Evolutionary conservation across 495 filamentous ascomycete species (phyloP).

Genomic region (Penicillium robsamsonii): DNA sequence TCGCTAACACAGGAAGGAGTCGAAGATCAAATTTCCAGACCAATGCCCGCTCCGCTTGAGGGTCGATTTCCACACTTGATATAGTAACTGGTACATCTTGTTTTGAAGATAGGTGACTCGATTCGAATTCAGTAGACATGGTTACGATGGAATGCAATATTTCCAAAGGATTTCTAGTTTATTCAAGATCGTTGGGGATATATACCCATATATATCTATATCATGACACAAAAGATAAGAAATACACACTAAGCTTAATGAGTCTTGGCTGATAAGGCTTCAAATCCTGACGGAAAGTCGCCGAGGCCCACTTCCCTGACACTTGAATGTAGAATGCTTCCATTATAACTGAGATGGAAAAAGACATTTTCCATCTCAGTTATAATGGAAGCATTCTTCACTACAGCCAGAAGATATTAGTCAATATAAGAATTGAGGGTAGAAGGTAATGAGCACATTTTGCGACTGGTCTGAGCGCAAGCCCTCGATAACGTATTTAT

Average conservation of each 20-base stretch:
- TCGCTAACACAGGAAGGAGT: slow-evolving; percentile 59
- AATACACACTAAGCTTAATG: not conserved
- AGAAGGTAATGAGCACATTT: too few species aligned
- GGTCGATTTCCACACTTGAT: slow-evolving; percentile 13
- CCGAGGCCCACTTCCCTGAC: not conserved
- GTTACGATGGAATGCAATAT: not conserved
- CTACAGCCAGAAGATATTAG: too few species aligned
- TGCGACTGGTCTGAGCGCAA: too few species aligned
- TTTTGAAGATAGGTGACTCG: not conserved
- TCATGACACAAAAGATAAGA: slow-evolving; percentile 5
- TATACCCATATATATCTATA: not conserved
- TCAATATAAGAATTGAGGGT: too few species aligned
- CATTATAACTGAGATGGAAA: too few species aligned
- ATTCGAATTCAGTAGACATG: not conserved
- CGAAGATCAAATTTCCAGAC: slow-evolving; percentile 58
- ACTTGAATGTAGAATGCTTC: not conserved
- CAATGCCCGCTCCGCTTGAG: slow-evolving; percentile 26
- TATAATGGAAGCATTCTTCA: too few species aligned
- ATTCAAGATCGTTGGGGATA: not conserved
- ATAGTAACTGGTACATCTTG: slow-evolving; percentile 4
- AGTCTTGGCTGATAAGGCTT: not conserved
- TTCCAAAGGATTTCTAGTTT: not conserved
- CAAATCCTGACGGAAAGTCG: not conserved
- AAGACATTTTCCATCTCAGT: too few species aligned
- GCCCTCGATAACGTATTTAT: too few species aligned